phyloP scores from a whole-genome alignment of 2,329 filamentous ascomycete species.

The Atkinsonella hypoxylon region DNA sequence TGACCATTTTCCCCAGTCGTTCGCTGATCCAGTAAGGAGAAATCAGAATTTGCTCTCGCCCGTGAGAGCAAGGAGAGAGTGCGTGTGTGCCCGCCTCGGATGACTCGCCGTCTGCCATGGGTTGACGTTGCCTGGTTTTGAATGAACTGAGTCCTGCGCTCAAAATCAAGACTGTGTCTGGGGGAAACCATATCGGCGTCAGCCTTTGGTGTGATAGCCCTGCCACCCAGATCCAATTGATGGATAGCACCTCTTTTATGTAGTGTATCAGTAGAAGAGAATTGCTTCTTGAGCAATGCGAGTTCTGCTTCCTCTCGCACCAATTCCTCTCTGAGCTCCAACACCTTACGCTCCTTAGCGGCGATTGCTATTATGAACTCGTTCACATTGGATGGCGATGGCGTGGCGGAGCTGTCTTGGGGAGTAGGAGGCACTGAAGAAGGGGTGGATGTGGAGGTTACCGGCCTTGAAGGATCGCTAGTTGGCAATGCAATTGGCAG shows the following conservation, averaged over 20 bases:
- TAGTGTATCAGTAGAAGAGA: constrained; percentile 63
- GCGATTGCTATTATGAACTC: constrained; percentile 82
- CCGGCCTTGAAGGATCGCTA: constrained; percentile 38
- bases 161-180: constrained; percentile 48
- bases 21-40: constrained; percentile 30
- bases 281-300: constrained; percentile 67
- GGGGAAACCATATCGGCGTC: constrained; percentile 21
- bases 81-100: constrained; percentile 52
- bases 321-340: constrained; percentile 89
- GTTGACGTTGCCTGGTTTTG: constrained; percentile 32
- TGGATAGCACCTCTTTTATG: constrained; percentile 51
- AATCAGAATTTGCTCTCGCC: constrained; percentile 32
- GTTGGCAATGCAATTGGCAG: constrained; percentile 47
- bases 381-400: constrained; percentile 42
- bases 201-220: constrained; percentile 3
- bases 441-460: constrained; percentile 26
- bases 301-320: constrained; percentile 69
- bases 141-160: constrained; percentile 59
- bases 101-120: constrained; percentile 45
- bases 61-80: constrained; percentile 75
- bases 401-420: constrained; percentile 28
- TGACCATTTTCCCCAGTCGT: constrained; percentile 14
- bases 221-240: constrained; percentile 1
- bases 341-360: constrained; percentile 77
- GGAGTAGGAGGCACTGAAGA: constrained; percentile 40